Evolutionary conservation across 148 eudicot genomes (phyloP).

Genomic region (Persicaria maculosa): DNA sequence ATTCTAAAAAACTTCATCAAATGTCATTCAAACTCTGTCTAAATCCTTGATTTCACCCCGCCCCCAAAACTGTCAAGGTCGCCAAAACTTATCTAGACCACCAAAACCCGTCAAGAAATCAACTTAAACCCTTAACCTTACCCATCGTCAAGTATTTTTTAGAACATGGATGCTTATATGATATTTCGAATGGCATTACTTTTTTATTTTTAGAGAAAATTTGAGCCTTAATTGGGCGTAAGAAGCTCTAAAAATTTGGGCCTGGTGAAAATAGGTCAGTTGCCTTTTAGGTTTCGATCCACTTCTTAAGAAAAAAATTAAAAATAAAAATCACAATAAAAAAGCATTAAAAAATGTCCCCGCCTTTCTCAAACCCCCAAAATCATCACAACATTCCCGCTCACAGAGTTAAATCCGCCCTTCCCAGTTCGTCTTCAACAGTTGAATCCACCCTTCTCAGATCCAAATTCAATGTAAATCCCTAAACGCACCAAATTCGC

Average conservation of each 20-base stretch:
- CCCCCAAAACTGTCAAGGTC: too few species aligned
- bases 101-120: too few species aligned
- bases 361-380: conserved; percentile 9
- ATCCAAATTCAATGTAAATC: neutral
- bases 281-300: neutral
- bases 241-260: neutral
- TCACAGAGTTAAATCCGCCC: neutral
- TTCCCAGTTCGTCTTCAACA: neutral
- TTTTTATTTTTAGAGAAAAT: too few species aligned
- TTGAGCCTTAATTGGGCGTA: neutral
- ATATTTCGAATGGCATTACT: too few species aligned
- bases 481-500: neutral
- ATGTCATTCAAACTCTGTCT: too few species aligned
- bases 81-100: too few species aligned
- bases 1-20: too few species aligned
- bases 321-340: too few species aligned
- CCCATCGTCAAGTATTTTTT: too few species aligned
- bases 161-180: too few species aligned
- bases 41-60: too few species aligned
- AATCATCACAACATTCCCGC: neutral
- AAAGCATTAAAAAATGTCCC: neutral
- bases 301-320: neutral
- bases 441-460: neutral
- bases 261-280: neutral
- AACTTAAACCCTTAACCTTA: too few species aligned